These are phyloP conservation scores for Aurantiochytrium sp. DNA, from an alignment of 108 stramenopile genomes.

Conservation along the genomic window DNA sequence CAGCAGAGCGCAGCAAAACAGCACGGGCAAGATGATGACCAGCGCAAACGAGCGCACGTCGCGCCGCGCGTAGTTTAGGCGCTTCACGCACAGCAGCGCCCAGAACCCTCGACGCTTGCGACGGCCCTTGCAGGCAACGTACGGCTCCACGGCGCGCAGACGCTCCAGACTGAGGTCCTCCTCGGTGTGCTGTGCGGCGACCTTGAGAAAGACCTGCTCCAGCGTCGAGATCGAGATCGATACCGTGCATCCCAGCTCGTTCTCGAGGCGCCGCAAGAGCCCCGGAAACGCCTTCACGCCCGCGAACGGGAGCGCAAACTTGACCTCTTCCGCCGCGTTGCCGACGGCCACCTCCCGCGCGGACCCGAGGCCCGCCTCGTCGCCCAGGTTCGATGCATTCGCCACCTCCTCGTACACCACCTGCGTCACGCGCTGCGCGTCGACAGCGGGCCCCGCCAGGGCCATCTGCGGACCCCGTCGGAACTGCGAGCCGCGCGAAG, in stretches of 20 bases:
- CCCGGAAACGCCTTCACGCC: background rate
- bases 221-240: slow-evolving; percentile 51
- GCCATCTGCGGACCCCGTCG: too few species aligned
- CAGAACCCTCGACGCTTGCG: slow-evolving; percentile 44
- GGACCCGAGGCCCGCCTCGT: too few species aligned
- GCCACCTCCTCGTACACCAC: background rate
- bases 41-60: slow-evolving; percentile 51
- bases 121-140: background rate
- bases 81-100: slow-evolving; percentile 55
- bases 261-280: background rate
- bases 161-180: background rate
- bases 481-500: too few species aligned
- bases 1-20: slow-evolving; percentile 54
- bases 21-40: slow-evolving; percentile 53
- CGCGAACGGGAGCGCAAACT: background rate
- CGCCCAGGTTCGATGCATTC: background rate
- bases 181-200: background rate
- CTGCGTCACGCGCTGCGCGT: background rate
- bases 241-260: slow-evolving; percentile 20
- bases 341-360: background rate
- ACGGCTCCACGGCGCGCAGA: background rate
- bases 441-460: too few species aligned
- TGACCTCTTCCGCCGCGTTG: background rate
- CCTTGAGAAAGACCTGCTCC: slow-evolving; percentile 52
- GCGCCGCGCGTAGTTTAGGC: slow-evolving; percentile 44